Evolutionary conservation across 2,329 filamentous ascomycete species (phyloP).

Genomic region (Davidsoniella australis): DNA sequence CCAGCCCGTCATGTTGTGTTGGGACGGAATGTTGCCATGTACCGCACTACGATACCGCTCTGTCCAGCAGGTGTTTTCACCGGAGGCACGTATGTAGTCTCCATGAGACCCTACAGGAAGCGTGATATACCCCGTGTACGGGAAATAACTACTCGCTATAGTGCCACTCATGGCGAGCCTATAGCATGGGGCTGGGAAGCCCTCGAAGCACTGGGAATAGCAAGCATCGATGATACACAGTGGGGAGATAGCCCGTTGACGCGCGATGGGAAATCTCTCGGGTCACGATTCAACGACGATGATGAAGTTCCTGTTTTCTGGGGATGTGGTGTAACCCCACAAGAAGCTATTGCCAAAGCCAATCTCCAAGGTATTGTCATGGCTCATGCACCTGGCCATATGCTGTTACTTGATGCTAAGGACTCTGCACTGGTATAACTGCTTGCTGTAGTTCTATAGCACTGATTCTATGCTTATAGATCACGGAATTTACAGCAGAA

Average conservation of each 20-base stretch:
- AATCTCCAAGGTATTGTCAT: constrained; percentile 37
- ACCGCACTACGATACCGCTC: constrained; percentile 37
- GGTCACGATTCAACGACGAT: constrained; percentile 20
- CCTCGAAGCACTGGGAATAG: constrained; percentile 33
- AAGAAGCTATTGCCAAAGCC: constrained; percentile 43
- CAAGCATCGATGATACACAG: constrained; percentile 32
- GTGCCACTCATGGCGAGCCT: constrained; percentile 44
- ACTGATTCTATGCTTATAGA: too few relatives aligned
- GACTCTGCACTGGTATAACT: background rate
- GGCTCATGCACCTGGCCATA: constrained; percentile 44
- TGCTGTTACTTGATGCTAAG: constrained; percentile 37
- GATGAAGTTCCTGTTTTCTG: constrained; percentile 39
- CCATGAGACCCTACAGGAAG: constrained; percentile 40
- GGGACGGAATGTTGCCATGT: constrained; percentile 42
- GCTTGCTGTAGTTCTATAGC: too few relatives aligned
- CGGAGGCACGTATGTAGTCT: constrained; percentile 38
- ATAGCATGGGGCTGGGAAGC: constrained; percentile 49
- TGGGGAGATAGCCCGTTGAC: constrained; percentile 36
- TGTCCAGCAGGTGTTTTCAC: constrained; percentile 41
- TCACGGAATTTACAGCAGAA: too few relatives aligned
- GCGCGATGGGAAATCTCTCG: constrained; percentile 22
- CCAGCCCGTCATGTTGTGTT: constrained; percentile 31
- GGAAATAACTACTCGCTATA: constrained; percentile 35
- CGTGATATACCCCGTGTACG: constrained; percentile 35
- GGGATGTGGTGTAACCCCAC: constrained; percentile 51